phyloP scores from a whole-genome alignment of 495 filamentous ascomycete genomes.

The Neurospora sp. region DNA sequence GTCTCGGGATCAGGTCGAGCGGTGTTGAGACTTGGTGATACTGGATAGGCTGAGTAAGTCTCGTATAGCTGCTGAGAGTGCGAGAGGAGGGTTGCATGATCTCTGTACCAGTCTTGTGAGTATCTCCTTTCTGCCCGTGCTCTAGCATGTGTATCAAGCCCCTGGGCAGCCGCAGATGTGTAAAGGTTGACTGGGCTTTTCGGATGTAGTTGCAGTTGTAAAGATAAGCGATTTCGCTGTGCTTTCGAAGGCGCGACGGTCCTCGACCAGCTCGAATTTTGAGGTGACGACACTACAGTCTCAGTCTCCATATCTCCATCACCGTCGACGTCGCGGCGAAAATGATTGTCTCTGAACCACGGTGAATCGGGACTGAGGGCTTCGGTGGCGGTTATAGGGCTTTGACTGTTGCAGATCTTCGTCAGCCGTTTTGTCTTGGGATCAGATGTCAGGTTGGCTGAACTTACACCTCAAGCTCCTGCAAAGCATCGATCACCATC shows the following conservation, averaged over 20 bases:
- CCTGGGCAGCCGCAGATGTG: neutral
- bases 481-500: slow-evolving; percentile 16
- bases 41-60: neutral
- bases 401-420: slow-evolving; percentile 6
- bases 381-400: slow-evolving; percentile 9
- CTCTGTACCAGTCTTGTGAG: neutral
- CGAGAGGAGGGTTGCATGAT: neutral
- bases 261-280: slow-evolving; percentile 10
- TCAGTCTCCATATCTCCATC: slow-evolving; percentile 8
- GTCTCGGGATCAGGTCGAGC: neutral
- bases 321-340: neutral
- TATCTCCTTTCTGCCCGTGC: neutral
- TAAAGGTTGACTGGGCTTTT: neutral
- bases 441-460: no score
- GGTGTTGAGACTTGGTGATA: neutral
- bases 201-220: neutral
- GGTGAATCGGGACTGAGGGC: slow-evolving; percentile 9
- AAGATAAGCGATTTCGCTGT: neutral
- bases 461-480: slow-evolving; percentile 6
- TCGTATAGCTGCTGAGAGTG: neutral
- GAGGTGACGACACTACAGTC: slow-evolving; percentile 10
- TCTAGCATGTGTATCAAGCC: neutral
- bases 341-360: slow-evolving; percentile 9
- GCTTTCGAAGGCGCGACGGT: neutral
- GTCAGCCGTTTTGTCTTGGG: neutral